phyloP scores from a whole-genome alignment of 352 stramenopile genomes.

The Pythium phragmitis region DNA sequence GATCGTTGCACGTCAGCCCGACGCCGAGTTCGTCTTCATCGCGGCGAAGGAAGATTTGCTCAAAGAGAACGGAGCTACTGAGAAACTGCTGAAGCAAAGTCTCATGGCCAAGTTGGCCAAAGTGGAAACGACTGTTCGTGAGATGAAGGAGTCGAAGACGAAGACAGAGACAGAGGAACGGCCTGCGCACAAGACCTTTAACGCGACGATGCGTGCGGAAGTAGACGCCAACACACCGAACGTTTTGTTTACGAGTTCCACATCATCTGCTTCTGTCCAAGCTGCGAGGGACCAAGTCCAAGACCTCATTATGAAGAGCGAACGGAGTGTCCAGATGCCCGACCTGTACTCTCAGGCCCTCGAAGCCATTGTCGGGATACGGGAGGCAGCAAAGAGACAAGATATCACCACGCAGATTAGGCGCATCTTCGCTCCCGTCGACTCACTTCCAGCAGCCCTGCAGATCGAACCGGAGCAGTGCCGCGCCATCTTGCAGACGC shows the following conservation, averaged over 20 bases:
- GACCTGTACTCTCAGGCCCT: slow-evolving; percentile 7
- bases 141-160: background rate
- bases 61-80: background rate
- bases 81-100: background rate
- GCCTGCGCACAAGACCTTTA: too few relatives aligned
- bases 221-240: background rate
- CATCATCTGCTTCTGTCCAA: background rate
- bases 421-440: background rate
- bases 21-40: slow-evolving; percentile 22
- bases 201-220: too few relatives aligned
- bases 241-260: slow-evolving; percentile 5
- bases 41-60: slow-evolving; percentile 13
- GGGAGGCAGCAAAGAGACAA: background rate
- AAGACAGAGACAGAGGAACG: background rate
- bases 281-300: background rate
- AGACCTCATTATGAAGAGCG: slow-evolving; percentile 6
- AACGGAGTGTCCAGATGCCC: slow-evolving; percentile 12
- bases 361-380: background rate
- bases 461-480: background rate
- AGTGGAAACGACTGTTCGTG: background rate
- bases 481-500: slow-evolving; percentile 4
- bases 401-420: background rate
- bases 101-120: background rate
- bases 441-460: background rate
- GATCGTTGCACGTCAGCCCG: slow-evolving; percentile 16